These are phyloP conservation scores for Combretum micranthum DNA, from an alignment of 345 rosid genomes.

Conservation along the genomic window DNA sequence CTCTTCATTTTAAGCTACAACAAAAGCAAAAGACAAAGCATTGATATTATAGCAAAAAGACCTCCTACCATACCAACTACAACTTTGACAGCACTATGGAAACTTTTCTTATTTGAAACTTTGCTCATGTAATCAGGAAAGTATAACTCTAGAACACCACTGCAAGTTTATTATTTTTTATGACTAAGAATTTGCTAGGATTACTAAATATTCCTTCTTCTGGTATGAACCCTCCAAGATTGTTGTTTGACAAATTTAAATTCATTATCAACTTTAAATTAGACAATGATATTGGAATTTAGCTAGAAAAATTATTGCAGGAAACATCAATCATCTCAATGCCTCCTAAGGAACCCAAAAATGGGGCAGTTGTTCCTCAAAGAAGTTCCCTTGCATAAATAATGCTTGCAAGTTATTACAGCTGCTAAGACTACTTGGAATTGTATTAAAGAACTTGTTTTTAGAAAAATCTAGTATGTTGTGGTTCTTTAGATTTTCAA, in stretches of 20 bases:
- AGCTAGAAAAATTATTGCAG: background rate
- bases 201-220: conserved; percentile 1
- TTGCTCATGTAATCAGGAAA: background rate
- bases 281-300: conserved; percentile 3
- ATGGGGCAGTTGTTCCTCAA: background rate
- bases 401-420: background rate
- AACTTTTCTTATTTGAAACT: background rate
- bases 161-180: conserved; percentile 1
- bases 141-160: background rate
- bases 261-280: background rate
- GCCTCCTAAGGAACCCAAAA: conserved; percentile 1
- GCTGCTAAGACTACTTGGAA: background rate
- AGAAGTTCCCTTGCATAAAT: conserved; percentile 1
- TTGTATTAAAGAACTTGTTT: background rate
- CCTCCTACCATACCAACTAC: background rate
- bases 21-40: background rate
- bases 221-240: background rate
- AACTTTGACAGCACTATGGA: background rate
- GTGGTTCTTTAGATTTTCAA: background rate
- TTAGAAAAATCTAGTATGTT: background rate
- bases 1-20: background rate
- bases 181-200: background rate
- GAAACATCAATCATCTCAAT: background rate
- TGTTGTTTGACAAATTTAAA: background rate
- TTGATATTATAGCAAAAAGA: background rate